Percentiles rank a stretch among this genome's conserved stretches.
These are phyloP conservation scores for Lodderomyces pseudojiufengensis DNA, from an alignment of 1,139 yeast species.

Conservation along the genomic window DNA sequence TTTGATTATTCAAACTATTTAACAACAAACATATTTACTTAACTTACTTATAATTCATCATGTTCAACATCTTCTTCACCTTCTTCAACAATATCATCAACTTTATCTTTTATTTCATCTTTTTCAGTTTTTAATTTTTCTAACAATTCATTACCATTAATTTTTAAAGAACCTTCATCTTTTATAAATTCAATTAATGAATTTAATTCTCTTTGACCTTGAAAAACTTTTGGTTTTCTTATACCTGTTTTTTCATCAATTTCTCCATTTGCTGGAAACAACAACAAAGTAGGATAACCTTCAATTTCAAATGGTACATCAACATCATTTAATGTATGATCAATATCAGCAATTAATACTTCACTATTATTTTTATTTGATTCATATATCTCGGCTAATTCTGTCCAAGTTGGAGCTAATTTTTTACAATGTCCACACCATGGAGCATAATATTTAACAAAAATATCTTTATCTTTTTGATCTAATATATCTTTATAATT, in stretches of 20 bases:
- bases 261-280: constrained; percentile 87
- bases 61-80: constrained; percentile 28
- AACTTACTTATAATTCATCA: constrained; percentile 47
- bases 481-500: constrained; percentile 69
- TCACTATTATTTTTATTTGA: constrained; percentile 44
- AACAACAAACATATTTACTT: constrained; percentile 2
- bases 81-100: constrained; percentile 24
- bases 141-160: constrained; percentile 45
- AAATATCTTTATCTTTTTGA: constrained; percentile 75
- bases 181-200: constrained; percentile 66
- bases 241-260: constrained; percentile 51
- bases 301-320: constrained; percentile 60
- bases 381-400: constrained; percentile 67
- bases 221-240: constrained; percentile 64
- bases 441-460: constrained; percentile 94
- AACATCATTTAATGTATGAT: constrained; percentile 87
- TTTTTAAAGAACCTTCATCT: constrained; percentile 55
- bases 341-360: constrained; percentile 80
- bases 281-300: constrained; percentile 91
- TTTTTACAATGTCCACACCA: constrained; percentile 99
- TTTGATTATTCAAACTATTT: too few species aligned
- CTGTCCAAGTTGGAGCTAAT: constrained; percentile 89
- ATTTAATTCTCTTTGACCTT: constrained; percentile 74
- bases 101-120: constrained; percentile 18
- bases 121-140: constrained; percentile 24